These are phyloP conservation scores for Circinella minor DNA, from an alignment of 371 early-diverging fungal genomes.

Conservation along the genomic window DNA sequence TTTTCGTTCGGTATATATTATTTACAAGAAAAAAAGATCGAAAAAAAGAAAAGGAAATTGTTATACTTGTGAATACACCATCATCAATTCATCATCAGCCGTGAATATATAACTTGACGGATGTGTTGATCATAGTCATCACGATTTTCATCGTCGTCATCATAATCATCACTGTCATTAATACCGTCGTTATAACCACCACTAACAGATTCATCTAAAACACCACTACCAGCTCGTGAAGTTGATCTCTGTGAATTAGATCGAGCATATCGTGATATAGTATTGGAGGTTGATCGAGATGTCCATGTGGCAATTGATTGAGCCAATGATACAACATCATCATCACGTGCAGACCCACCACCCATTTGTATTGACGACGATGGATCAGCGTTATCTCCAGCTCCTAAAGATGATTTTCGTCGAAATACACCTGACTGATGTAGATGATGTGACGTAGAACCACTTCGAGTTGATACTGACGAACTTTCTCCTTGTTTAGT, in stretches of 20 bases:
- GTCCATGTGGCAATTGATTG: conserved; percentile 32
- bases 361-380: neutral
- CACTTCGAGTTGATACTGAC: neutral
- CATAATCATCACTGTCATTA: conserved; percentile 14
- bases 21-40: neutral
- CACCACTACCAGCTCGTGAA: neutral
- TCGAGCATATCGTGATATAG: neutral
- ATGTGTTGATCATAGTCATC: conserved; percentile 38
- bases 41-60: neutral
- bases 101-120: conserved; percentile 33
- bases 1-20: no score
- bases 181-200: neutral
- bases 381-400: neutral
- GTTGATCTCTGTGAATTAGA: conserved; percentile 5
- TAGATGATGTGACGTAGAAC: neutral
- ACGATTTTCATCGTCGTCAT: conserved; percentile 19
- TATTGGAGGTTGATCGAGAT: conserved; percentile 20
- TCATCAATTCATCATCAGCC: conserved; percentile 30
- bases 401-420: neutral
- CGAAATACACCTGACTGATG: neutral
- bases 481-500: neutral
- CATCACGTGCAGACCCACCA: conserved; percentile 16
- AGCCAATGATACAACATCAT: conserved; percentile 30
- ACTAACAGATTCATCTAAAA: neutral
- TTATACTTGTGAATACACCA: neutral